Evolutionary conservation across 345 rosid species (phyloP), one percentile per base, ranked within the genome.

Genomic region (Turnera subulata): DNA sequence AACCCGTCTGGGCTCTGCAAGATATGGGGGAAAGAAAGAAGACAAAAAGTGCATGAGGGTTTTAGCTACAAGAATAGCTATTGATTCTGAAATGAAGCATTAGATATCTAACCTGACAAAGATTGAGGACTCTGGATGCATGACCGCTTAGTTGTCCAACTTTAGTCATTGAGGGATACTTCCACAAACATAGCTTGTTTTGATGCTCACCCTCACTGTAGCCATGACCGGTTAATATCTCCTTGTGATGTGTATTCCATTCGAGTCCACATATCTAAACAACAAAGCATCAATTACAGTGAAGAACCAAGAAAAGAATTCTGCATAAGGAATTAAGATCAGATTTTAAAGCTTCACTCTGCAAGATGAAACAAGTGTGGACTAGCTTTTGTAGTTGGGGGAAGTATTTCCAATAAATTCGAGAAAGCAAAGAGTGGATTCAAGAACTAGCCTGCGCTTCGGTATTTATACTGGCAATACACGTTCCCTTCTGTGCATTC

Each of bases 161-260:
- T 67, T 74, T 76, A n/a, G 52, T 50, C 73, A 78, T 64, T 11
- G 73, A 67, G 58, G 83, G 86, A 69, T 82, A 78, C 64, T 64
- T 76, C 86, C 82, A 82, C 56, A 78, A 45, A 75, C 78, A 67
- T 23, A 78, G 66, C 40, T 59, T 62, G 59, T 76, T 65, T 35
- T 58, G 58, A 57, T 48, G 44, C 46, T 42, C 55, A 8, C 52
- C 59, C 19, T 20, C 16, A 37, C 84, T 62, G 42, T 54, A 72
- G 37, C 84, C 87, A 67, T 76, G 84, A 26, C 82, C 87, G 37
- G 80, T 76, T 55, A 78, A 18, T 51, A 82, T 63, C 76, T 82
- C 86, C 53, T 78, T 76, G 63, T 74, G 83, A 69, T 78, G 86
- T 59, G 70, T 78, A 72, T 78, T 82, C 83, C 83, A 82, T 24